Conservation (phyloP, 2,329 filamentous ascomycete genomes). For the Cercospora brassicicola region DNA sequence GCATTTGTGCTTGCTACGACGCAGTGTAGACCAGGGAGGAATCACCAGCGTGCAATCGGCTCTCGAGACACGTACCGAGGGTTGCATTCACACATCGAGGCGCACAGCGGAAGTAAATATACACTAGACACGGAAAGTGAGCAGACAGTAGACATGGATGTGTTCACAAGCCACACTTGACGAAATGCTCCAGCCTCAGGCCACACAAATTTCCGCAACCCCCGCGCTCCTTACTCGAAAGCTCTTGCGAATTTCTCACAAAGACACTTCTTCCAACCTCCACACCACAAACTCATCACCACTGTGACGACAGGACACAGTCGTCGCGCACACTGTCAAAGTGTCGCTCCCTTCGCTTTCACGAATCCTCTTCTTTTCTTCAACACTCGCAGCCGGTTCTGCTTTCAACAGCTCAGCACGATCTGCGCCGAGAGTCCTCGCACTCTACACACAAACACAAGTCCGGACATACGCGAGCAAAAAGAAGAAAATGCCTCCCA, state of each 20-base stretch:
- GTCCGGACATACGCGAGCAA: slow-evolving; percentile 55
- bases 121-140: not conserved
- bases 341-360: slow-evolving; percentile 33
- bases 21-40: not conserved
- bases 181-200: not conserved
- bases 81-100: not conserved
- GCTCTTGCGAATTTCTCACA: slow-evolving; percentile 7
- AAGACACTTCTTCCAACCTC: not conserved
- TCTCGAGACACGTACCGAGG: not conserved
- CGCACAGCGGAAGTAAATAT: not conserved
- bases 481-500: slow-evolving; percentile 83
- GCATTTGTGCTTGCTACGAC: not conserved
- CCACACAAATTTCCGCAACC: not conserved
- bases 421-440: slow-evolving; percentile 22
- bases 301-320: slow-evolving; percentile 33
- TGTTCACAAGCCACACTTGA: not conserved
- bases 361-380: slow-evolving; percentile 31
- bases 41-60: not conserved
- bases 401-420: slow-evolving; percentile 30
- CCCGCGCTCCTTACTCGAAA: slow-evolving; percentile 3
- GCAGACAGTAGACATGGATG: not conserved
- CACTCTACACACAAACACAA: slow-evolving; percentile 15
- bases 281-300: slow-evolving; percentile 7
- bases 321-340: slow-evolving; percentile 32
- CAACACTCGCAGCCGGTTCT: slow-evolving; percentile 39